Conservation (phyloP, 225 moss, liverwort and hornwort species). For the Sphagnum contortum region DNA sequence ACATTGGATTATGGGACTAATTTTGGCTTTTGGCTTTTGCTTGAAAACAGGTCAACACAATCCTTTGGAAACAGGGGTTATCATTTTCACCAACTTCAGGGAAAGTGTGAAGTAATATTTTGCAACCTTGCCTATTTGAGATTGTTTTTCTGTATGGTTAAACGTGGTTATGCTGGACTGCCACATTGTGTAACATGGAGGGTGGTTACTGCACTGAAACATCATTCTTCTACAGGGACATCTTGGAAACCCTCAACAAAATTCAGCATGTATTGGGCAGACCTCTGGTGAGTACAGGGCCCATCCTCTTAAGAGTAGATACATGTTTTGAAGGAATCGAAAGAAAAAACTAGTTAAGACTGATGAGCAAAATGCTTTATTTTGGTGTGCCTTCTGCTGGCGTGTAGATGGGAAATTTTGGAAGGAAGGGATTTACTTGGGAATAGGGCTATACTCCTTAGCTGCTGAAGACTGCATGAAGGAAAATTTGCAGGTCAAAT, state of each 20-base stretch:
- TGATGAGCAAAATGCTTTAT: not conserved
- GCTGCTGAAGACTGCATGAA: too few species aligned
- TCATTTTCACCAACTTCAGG: constrained; percentile 90
- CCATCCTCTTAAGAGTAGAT: too few species aligned
- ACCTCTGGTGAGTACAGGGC: constrained; percentile 52
- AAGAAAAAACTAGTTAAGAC: too few species aligned
- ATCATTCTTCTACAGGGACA: constrained; percentile 45
- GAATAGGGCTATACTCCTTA: too few species aligned
- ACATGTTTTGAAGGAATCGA: too few species aligned
- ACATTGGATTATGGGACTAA: too few species aligned
- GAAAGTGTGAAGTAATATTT: constrained; percentile 87
- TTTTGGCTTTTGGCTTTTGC: not conserved
- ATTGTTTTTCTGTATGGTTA: too few species aligned
- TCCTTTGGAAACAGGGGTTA: constrained; percentile 70
- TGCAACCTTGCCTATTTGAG: not conserved
- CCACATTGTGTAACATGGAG: too few species aligned
- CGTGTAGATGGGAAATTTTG: not conserved
- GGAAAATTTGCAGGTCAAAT: too few species aligned
- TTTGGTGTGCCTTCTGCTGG: not conserved
- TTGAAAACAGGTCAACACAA: constrained; percentile 56
- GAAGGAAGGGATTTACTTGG: too few species aligned
- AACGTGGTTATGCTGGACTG: too few species aligned
- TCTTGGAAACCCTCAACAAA: constrained; percentile 57
- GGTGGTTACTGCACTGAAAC: too few species aligned
- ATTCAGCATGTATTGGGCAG: constrained; percentile 71